phyloP scores from a whole-genome alignment of 257 asterid genomes.

The Fraxinus pennsylvanica region DNA sequence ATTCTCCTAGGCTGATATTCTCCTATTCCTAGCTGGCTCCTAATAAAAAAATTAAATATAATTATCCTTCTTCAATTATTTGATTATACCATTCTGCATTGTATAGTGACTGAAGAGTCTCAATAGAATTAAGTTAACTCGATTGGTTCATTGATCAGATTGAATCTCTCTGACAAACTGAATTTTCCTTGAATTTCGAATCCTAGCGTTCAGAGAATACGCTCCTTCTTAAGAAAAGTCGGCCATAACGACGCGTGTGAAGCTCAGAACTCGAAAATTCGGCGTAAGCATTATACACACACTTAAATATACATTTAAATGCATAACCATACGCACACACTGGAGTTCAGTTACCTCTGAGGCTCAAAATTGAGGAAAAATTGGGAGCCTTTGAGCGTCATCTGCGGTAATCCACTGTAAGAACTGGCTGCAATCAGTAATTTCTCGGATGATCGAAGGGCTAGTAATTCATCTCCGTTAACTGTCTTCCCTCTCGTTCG shows the following conservation, averaged over 20 bases:
- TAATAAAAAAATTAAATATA: not conserved
- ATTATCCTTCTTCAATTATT: conserved; percentile 8
- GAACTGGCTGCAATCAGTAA: conserved; percentile 23
- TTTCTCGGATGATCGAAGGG: conserved; percentile 34
- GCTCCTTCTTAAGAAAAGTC: conserved; percentile 27
- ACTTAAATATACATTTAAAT: not conserved
- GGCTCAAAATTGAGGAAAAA: conserved; percentile 33
- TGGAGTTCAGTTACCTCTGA: conserved; percentile 31
- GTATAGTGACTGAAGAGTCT: not conserved
- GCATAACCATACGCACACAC: not conserved
- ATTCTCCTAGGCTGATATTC: not conserved
- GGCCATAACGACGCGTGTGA: conserved; percentile 45
- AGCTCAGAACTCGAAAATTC: conserved; percentile 25
- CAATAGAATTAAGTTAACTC: conserved; percentile 22
- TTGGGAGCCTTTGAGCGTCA: conserved; percentile 33
- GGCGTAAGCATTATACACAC: conserved; percentile 6
- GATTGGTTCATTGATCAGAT: conserved; percentile 16
- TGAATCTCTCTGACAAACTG: conserved; percentile 8
- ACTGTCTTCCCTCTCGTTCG: conserved; percentile 33
- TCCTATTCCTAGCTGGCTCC: not conserved
- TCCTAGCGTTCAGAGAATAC: conserved; percentile 21
- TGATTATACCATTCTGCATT: conserved; percentile 14
- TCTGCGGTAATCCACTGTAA: conserved; percentile 31
- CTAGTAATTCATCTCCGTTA: conserved; percentile 23
- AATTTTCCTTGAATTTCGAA: conserved; percentile 29